Conservation (phyloP, 2,329 filamentous ascomycete genomes). For the Rhynchosporium agropyri region DNA sequence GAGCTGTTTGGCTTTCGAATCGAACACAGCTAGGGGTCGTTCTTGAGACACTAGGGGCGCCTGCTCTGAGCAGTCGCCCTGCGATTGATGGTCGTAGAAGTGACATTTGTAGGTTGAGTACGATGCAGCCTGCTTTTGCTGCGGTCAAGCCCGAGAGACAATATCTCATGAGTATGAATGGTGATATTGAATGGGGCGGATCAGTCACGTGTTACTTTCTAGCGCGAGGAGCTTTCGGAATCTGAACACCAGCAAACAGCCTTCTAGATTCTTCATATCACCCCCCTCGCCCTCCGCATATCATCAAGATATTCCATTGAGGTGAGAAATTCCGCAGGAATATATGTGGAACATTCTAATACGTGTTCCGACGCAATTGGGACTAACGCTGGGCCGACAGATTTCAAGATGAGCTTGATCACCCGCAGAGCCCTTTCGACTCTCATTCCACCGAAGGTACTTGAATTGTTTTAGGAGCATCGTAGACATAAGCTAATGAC, state of each 20-base stretch:
- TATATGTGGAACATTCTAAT: too few relatives aligned
- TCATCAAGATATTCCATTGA: slow-evolving; percentile 39
- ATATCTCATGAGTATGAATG: neutral
- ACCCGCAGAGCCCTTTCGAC: slow-evolving; percentile 91
- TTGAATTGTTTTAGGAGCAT: slow-evolving; percentile 33
- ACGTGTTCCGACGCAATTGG: slow-evolving; percentile 28
- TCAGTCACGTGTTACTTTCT: neutral
- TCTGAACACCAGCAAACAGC: slow-evolving; percentile 25
- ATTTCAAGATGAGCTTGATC: slow-evolving; percentile 85
- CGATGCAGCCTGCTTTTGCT: neutral
- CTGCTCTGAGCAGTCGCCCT: slow-evolving; percentile 54
- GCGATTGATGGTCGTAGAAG: slow-evolving; percentile 62
- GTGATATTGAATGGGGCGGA: neutral
- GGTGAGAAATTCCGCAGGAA: slow-evolving; percentile 30
- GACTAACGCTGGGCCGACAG: slow-evolving; percentile 42
- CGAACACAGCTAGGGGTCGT: slow-evolving; percentile 52
- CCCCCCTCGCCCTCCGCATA: slow-evolving; percentile 30
- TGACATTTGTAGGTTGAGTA: slow-evolving; percentile 56
- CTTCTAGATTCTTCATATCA: slow-evolving; percentile 28
- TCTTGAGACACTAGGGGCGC: slow-evolving; percentile 44
- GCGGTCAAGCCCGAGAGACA: neutral
- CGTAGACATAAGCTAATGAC: slow-evolving; percentile 25
- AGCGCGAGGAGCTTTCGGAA: slow-evolving; percentile 29
- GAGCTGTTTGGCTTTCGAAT: slow-evolving; percentile 53
- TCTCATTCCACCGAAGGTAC: slow-evolving; percentile 98